These are phyloP conservation scores for Fusarium sp. DNA, from an alignment of 2,329 filamentous ascomycete species.

Conservation along the genomic window DNA sequence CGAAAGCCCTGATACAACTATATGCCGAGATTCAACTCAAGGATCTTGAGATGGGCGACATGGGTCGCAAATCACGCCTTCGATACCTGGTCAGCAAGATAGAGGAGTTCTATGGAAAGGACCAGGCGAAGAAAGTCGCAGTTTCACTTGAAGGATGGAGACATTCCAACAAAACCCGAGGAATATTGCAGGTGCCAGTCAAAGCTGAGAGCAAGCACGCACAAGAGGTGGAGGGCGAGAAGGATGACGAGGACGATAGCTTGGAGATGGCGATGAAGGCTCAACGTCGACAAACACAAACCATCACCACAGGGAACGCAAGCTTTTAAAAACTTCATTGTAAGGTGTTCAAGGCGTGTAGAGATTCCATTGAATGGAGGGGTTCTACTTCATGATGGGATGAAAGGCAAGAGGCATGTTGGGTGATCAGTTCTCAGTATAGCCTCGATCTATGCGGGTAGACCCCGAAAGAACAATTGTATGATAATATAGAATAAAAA, in stretches of 20 bases:
- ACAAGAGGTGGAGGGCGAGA: not conserved
- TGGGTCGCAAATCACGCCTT: slow-evolving; percentile 51
- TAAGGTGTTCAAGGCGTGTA: not conserved
- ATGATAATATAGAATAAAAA: not conserved
- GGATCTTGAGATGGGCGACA: slow-evolving; percentile 53
- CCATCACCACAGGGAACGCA: not conserved
- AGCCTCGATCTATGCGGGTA: not conserved
- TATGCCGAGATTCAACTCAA: slow-evolving; percentile 48
- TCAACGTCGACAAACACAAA: slow-evolving; percentile 1
- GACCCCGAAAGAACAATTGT: not conserved
- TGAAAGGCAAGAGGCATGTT: not conserved
- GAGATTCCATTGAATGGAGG: not conserved
- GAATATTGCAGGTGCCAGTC: not conserved
- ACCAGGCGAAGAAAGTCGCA: slow-evolving; percentile 33
- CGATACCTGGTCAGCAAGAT: slow-evolving; percentile 49
- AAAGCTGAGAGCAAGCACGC: not conserved
- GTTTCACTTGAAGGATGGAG: slow-evolving; percentile 41
- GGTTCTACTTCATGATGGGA: not conserved
- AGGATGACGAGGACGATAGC: not conserved
- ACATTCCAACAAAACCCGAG: slow-evolving; percentile 34
- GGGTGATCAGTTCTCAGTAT: not conserved
- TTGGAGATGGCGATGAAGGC: slow-evolving; percentile 7
- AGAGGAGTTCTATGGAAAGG: slow-evolving; percentile 45
- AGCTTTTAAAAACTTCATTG: slow-evolving; percentile 2
- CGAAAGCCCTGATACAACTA: slow-evolving; percentile 46